These are phyloP conservation scores for Metarhizium anisopliae DNA, from an alignment of 2,329 filamentous ascomycete genomes.

Conservation along the genomic window DNA sequence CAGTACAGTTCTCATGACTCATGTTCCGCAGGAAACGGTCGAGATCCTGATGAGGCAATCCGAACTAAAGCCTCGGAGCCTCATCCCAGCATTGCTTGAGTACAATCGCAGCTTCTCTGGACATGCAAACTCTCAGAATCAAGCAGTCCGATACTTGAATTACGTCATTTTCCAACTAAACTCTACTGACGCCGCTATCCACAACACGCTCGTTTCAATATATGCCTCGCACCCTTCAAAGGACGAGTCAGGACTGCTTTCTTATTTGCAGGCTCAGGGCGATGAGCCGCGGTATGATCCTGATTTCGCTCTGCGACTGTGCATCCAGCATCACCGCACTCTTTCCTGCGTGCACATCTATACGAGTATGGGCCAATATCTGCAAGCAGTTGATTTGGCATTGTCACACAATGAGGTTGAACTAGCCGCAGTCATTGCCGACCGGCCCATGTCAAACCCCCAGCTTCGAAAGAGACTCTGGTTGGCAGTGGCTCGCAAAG, in stretches of 20 bases:
- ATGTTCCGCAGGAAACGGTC: constrained; percentile 76
- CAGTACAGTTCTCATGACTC: constrained; percentile 91
- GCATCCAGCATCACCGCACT: constrained; percentile 88
- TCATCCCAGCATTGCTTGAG: constrained; percentile 88
- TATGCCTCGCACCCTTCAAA: constrained; percentile 79
- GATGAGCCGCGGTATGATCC: constrained; percentile 83
- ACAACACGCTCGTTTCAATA: constrained; percentile 94
- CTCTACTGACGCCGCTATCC: constrained; percentile 75
- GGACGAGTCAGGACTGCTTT: constrained; percentile 76
- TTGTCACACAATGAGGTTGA: constrained; percentile 85
- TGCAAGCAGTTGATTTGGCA: constrained; percentile 86
- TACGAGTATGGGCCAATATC: constrained; percentile 89
- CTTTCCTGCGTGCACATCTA: constrained; percentile 96
- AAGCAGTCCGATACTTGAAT: constrained; percentile 87
- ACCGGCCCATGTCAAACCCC: constrained; percentile 70
- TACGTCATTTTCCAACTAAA: constrained; percentile 84
- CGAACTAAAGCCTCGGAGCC: constrained; percentile 72
- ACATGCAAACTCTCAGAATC: constrained; percentile 61
- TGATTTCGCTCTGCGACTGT: constrained; percentile 90
- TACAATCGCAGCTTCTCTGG: constrained; percentile 76
- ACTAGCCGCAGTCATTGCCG: constrained; percentile 80
- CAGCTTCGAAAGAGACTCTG: constrained; percentile 86
- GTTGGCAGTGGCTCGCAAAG: constrained; percentile 90
- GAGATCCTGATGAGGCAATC: constrained; percentile 91
- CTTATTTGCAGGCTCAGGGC: constrained; percentile 85